Conservation (phyloP, 192 early-diverging fungal genomes). For the Mortierella alpina region DNA sequence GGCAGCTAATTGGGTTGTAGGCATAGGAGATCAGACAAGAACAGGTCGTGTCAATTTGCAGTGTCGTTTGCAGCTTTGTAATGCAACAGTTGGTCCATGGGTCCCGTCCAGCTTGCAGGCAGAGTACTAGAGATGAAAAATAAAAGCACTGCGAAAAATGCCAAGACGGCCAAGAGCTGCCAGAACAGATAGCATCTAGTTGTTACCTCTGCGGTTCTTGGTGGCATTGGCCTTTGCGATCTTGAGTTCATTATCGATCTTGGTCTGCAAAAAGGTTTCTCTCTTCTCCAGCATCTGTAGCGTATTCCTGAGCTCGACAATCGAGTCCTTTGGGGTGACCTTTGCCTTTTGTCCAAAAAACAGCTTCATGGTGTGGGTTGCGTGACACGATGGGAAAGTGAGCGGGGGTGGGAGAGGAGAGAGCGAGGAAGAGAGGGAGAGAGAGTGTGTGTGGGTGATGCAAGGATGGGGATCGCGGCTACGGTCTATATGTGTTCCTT, state of each 20-base stretch:
- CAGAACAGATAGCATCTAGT: too few species aligned
- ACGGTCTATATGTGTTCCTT: too few species aligned
- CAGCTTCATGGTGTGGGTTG: constrained; percentile 69
- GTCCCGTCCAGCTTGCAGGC: too few species aligned
- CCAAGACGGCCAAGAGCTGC: too few species aligned
- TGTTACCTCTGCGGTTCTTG: constrained; percentile 89
- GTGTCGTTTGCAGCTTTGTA: too few species aligned
- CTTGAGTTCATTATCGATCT: constrained; percentile 88
- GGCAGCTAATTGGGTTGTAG: constrained; percentile 66
- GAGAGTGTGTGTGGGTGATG: not conserved
- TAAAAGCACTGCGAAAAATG: too few species aligned
- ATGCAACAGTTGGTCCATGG: too few species aligned
- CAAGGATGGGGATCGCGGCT: not conserved
- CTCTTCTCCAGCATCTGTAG: constrained; percentile 96
- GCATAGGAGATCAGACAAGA: not conserved
- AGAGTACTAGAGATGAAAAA: too few species aligned
- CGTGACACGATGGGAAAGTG: not conserved
- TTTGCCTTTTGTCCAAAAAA: constrained; percentile 77
- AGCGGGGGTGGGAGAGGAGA: not conserved
- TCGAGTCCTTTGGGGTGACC: constrained; percentile 92
- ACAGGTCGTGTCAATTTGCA: constrained; percentile 3
- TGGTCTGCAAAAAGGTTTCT: constrained; percentile 85
- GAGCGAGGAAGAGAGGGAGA: not conserved
- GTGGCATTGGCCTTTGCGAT: constrained; percentile 89
- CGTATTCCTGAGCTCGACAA: constrained; percentile 90